Evolutionary conservation across 768 basidiomycete genomes (phyloP).

Genomic region (Amyloporia xantha): DNA sequence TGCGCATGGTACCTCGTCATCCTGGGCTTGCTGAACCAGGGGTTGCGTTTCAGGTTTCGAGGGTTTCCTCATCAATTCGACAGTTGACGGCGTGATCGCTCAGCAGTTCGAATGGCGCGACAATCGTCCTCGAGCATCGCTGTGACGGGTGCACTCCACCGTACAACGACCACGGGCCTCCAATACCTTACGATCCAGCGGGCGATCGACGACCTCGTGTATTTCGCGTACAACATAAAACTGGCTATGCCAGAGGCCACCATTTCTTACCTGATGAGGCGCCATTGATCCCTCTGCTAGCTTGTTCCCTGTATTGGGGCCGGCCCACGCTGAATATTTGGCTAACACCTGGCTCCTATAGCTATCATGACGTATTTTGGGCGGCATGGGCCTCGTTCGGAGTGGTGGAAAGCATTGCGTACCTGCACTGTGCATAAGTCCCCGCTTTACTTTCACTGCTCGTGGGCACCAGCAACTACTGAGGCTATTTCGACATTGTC

Average conservation of each 20-base stretch:
- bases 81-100: constrained; percentile 58
- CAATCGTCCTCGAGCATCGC: constrained; percentile 63
- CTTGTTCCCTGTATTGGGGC: constrained; percentile 36
- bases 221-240: constrained; percentile 58
- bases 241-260: constrained; percentile 65
- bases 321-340: constrained; percentile 35
- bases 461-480: constrained; percentile 45
- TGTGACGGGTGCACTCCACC: constrained; percentile 74
- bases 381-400: constrained; percentile 64
- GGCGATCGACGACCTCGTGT: constrained; percentile 65
- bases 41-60: constrained; percentile 28
- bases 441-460: no score
- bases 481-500: constrained; percentile 70
- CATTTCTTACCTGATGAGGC: constrained; percentile 45
- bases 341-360: constrained; percentile 56
- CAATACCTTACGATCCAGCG: constrained; percentile 62
- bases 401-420: constrained; percentile 56
- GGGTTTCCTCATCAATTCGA: constrained; percentile 54
- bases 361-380: constrained; percentile 53
- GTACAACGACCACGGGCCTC: constrained; percentile 49
- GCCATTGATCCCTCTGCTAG: constrained; percentile 37
- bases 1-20: not conserved
- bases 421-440: constrained; percentile 2
- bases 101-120: constrained; percentile 60
- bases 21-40: no score